Evolutionary conservation across 2,329 filamentous ascomycete species (phyloP), one percentile per base, ranked within the genome.

Genomic region (Chaetothyriales sp.): DNA sequence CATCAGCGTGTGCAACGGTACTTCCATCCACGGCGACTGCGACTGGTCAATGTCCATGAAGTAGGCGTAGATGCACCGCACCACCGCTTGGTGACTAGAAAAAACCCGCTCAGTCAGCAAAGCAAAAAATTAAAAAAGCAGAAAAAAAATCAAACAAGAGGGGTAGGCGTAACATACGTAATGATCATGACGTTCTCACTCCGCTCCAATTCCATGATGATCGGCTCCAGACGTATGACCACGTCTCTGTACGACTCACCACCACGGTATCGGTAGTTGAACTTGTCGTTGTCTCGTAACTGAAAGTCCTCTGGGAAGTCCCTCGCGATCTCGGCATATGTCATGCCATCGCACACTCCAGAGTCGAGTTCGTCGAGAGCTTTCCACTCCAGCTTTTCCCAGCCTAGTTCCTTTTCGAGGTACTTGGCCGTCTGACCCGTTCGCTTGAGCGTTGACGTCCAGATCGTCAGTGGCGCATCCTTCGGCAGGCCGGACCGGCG

Each of bases 191-290:
- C 94, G 65, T 98, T 94, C 69, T 97, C 92, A 61, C 84, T 88
- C 56, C 92, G 81, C 69, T 98, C 92, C 49, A 98, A 76, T 67
- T 98, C 92, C 92, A 98, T 98, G 71, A 98, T 98, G 70, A 98
- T 98, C 56, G 92, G 92, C 66, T 98, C 92, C 0, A 98, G 81
- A 0, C 92, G 88, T 63, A 95, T 97, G 43, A 98, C 92, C 1
- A 98, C 90, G 64, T 98, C 92, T 51, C 90, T 86, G 68, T 98
- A 86, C 55, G 86, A 94, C 71, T 98, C 92, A 50, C 92, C 92
- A 57, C 92, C 92, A 4, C 92, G 84, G 70, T 98, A 98, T 52
- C 92, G 88, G 72, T 98, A 98, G 73, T 98, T 97, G 79, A 97
- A 97, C 70, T 98, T 98, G 75, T 98, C 92, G 60, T 95, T 88